Evolutionary conservation across 257 asterid genomes (phyloP).

Genomic region (Solanum megistacrolobum): DNA sequence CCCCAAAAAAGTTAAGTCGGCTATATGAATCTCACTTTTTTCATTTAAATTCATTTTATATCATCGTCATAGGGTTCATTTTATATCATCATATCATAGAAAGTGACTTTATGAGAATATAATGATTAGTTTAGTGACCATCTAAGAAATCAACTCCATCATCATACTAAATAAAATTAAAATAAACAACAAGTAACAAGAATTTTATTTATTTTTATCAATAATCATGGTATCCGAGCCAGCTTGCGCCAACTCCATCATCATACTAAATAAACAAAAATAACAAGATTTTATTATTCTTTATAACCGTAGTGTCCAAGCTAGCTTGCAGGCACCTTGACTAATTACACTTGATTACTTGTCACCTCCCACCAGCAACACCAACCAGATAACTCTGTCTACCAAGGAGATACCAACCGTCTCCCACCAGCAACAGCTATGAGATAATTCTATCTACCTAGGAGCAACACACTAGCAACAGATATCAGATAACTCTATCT

Average conservation of each 20-base stretch:
- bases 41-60: neutral
- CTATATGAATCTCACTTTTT: neutral
- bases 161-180: neutral
- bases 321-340: neutral
- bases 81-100: neutral
- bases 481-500: no score
- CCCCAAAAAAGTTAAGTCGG: neutral
- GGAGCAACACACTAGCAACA: no score
- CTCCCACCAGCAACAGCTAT: neutral
- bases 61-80: neutral
- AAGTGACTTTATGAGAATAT: neutral
- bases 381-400: neutral
- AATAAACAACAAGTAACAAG: neutral
- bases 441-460: no score
- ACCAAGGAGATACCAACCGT: neutral
- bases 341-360: neutral
- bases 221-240: neutral
- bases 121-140: neutral
- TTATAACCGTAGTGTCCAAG: neutral
- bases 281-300: neutral
- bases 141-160: neutral
- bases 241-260: neutral
- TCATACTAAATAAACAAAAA: neutral
- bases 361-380: neutral
- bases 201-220: no score